phyloP scores from a whole-genome alignment of 139 green algal species.

The Prasinococcaceae sp. region DNA sequence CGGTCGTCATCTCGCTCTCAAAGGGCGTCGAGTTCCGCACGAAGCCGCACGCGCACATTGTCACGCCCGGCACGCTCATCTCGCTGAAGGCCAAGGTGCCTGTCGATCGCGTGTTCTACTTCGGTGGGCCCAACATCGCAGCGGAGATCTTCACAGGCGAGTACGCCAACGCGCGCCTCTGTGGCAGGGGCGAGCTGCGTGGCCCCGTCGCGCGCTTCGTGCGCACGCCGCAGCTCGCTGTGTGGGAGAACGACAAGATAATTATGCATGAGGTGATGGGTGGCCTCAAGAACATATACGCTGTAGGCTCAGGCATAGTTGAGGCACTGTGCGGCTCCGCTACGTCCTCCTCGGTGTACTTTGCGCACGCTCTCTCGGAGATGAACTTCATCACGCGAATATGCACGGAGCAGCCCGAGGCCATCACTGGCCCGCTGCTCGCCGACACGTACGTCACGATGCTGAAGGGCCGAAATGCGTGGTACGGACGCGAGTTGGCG shows the following conservation, averaged over 20 bases:
- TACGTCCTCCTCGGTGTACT: slow-evolving; percentile 25
- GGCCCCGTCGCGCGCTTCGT: slow-evolving; percentile 14
- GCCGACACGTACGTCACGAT: slow-evolving; percentile 28
- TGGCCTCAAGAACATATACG: slow-evolving; percentile 28
- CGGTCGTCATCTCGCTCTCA: slow-evolving; percentile 20
- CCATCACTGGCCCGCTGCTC: slow-evolving; percentile 16
- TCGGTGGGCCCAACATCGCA: slow-evolving; percentile 28
- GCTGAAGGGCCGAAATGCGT: slow-evolving; percentile 8
- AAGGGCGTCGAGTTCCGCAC: slow-evolving; percentile 24
- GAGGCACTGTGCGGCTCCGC: slow-evolving; percentile 17
- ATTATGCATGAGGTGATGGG: slow-evolving; percentile 28
- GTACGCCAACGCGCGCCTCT: slow-evolving; percentile 25
- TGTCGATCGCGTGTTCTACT: slow-evolving; percentile 22
- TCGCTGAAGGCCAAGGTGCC: background rate
- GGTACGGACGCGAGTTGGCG: slow-evolving; percentile 7
- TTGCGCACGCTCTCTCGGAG: slow-evolving; percentile 16
- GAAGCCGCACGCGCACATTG: slow-evolving; percentile 19
- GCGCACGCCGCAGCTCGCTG: slow-evolving; percentile 14
- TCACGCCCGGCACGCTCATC: slow-evolving; percentile 10
- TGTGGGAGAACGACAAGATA: slow-evolving; percentile 28
- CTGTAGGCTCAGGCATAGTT: slow-evolving; percentile 23
- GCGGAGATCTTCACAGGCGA: slow-evolving; percentile 17
- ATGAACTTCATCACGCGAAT: slow-evolving; percentile 26
- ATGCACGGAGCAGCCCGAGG: slow-evolving; percentile 12
- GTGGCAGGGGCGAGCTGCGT: slow-evolving; percentile 19